phyloP scores from a whole-genome alignment of 768 basidiomycete species.

The Pisolithus orientalis region DNA sequence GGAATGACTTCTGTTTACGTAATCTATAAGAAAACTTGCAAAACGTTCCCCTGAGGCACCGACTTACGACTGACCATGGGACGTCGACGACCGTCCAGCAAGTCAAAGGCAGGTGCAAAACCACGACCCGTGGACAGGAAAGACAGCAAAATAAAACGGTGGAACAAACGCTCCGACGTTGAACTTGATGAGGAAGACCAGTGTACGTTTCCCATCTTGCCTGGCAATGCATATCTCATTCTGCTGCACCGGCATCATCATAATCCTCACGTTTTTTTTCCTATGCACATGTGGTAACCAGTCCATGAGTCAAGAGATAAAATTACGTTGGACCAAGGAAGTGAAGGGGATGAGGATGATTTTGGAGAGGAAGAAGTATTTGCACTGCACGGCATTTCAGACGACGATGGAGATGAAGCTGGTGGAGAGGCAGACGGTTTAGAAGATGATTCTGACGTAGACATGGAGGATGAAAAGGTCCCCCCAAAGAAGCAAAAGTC shows the following conservation, averaged over 20 bases:
- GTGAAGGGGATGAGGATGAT: constrained; percentile 41
- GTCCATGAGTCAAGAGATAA: constrained; percentile 72
- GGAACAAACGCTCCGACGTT: constrained; percentile 63
- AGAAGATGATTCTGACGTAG: background rate
- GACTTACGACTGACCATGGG: constrained; percentile 29
- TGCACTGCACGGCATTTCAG: constrained; percentile 53
- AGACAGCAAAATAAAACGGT: constrained; percentile 52
- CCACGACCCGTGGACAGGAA: constrained; percentile 44
- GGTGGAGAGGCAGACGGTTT: constrained; percentile 23
- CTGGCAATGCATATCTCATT: background rate
- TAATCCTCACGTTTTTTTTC: background rate
- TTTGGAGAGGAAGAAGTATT: constrained; percentile 82
- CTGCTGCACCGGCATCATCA: background rate
- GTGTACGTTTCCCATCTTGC: constrained; percentile 41
- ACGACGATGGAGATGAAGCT: constrained; percentile 39
- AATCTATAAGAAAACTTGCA: constrained; percentile 1
- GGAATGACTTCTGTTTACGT: constrained; percentile 10
- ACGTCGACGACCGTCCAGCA: constrained; percentile 33
- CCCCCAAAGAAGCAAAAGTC: constrained; percentile 5
- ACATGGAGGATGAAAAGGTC: constrained; percentile 14
- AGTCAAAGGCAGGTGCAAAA: constrained; percentile 30
- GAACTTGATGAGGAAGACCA: constrained; percentile 75
- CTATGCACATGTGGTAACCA: constrained; percentile 20
- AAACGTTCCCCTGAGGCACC: background rate
- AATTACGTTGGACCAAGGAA: constrained; percentile 67